phyloP scores from a whole-genome alignment of 495 filamentous ascomycete species.

The Neurospora sp. region DNA sequence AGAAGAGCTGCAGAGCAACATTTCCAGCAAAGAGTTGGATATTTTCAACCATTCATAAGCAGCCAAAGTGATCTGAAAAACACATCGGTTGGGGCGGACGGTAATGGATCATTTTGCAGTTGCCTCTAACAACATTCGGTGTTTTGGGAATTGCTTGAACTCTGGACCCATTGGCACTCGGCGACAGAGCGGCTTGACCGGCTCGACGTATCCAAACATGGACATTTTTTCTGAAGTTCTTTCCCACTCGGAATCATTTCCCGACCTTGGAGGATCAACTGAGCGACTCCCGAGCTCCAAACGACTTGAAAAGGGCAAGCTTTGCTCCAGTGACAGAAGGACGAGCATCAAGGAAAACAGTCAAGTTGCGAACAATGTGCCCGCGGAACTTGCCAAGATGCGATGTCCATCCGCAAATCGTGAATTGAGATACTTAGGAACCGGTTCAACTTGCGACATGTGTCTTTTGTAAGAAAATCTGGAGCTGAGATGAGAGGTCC shows the following conservation, averaged over 20 bases:
- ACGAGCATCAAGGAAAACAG: not conserved
- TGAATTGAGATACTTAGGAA: not conserved
- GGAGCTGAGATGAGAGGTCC: not conserved
- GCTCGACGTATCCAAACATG: not conserved
- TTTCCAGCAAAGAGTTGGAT: not conserved
- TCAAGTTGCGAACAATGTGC: not conserved
- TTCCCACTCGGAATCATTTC: not conserved
- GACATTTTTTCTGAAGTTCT: not conserved
- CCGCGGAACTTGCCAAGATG: not conserved
- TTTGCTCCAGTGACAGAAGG: not conserved
- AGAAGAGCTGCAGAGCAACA: not conserved
- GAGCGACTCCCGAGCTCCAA: too few species aligned
- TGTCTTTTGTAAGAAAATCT: not conserved
- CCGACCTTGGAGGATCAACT: not conserved
- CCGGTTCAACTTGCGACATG: not conserved
- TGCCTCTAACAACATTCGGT: not conserved
- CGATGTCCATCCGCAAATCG: not conserved
- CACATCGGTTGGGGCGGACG: fast-evolving
- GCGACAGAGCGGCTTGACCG: not conserved
- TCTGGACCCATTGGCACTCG: not conserved
- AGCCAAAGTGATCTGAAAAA: not conserved
- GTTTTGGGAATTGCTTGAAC: not conserved
- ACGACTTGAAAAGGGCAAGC: not conserved
- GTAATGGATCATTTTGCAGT: not conserved
- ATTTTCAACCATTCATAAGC: not conserved